Evolutionary conservation across 805 yeast genomes (phyloP).

Genomic region (Lachancea nothofagi): DNA sequence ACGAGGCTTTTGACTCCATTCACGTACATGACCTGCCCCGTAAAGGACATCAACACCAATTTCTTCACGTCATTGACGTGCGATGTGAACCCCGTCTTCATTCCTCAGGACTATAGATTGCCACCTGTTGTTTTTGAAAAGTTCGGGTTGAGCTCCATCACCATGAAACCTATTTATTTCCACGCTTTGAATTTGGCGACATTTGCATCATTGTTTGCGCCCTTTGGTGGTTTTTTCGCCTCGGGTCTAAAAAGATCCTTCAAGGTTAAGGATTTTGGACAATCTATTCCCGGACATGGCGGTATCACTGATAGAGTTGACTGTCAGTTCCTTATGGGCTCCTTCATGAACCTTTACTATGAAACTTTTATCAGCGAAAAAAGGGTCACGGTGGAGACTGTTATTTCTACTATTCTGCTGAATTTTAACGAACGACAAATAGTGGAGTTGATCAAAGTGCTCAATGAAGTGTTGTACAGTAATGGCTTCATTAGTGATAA

Average conservation of each 20-base stretch:
- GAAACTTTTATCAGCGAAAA: conserved; percentile 82
- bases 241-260: conserved; percentile 96
- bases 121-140: conserved; percentile 60
- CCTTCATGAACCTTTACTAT: conserved; percentile 84
- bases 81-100: conserved; percentile 83
- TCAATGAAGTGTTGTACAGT: conserved; percentile 37
- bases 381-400: conserved; percentile 64
- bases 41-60: conserved; percentile 55
- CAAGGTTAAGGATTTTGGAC: conserved; percentile 95
- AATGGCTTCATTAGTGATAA: conserved; percentile 38
- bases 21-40: conserved; percentile 84
- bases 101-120: conserved; percentile 69
- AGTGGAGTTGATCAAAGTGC: conserved; percentile 51
- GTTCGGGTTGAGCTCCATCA: conserved; percentile 43
- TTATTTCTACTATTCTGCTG: conserved; percentile 70
- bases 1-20: conserved; percentile 59
- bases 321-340: conserved; percentile 97
- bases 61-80: conserved; percentile 63
- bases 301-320: conserved; percentile 97
- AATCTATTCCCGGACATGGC: conserved; percentile 98
- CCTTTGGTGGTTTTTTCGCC: conserved; percentile 98
- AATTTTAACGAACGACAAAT: conserved; percentile 65
- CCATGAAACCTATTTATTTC: conserved; percentile 81
- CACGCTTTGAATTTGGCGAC: conserved; percentile 84
- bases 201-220: conserved; percentile 95